Evolutionary conservation across 2,329 filamentous ascomycete genomes (phyloP), one percentile per base, ranked within the genome.

Genomic region (Dothiorella sarmentorum): DNA sequence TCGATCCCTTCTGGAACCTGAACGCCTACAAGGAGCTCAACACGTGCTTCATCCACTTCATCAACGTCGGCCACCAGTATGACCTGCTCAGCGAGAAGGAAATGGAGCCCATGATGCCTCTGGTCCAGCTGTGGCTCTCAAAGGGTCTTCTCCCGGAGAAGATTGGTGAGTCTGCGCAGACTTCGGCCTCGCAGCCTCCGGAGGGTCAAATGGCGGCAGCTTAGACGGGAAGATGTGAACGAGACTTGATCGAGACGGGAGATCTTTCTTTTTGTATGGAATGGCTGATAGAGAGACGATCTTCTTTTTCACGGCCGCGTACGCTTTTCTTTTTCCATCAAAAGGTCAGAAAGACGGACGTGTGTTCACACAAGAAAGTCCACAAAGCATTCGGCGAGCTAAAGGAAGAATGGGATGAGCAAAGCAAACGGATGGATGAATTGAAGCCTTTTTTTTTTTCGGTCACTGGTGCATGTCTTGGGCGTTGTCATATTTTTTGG

Each of bases 61-160:
- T 80, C 67, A 80, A 80, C 61, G 78, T 80, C 47, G 94, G 91
- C 58, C 92, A 91, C 69, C 84, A 96, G 69, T 86, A 91, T 61
- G 74, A 75, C 13, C 68, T 97, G 77, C 83, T 97, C 62, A 88
- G 88, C 65, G 90, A 91, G 60, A 88, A 91, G 68, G 93, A 97
- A 75, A 83, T 95, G 67, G 92, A 97, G 80, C 93, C 93, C 20
- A 96, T 97, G 91, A 90, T 95, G 78, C 91, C 90, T 24, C 77
- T 97, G 65, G 90, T 97, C 65, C 91, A 97, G 68, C 82, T 97
- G 47, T 97, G 92, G 88, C 86, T 91, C 24, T 87, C 87, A 62
- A 93, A 93, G 69, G 91, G 92, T 60, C 89, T 92, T 24, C 89
- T 97, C 66, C 91, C 91, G 20, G 57, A 38, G 15, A 59, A 59